Evolutionary conservation across 495 filamentous ascomycete species (phyloP).

Genomic region (Penicillium silybi): DNA sequence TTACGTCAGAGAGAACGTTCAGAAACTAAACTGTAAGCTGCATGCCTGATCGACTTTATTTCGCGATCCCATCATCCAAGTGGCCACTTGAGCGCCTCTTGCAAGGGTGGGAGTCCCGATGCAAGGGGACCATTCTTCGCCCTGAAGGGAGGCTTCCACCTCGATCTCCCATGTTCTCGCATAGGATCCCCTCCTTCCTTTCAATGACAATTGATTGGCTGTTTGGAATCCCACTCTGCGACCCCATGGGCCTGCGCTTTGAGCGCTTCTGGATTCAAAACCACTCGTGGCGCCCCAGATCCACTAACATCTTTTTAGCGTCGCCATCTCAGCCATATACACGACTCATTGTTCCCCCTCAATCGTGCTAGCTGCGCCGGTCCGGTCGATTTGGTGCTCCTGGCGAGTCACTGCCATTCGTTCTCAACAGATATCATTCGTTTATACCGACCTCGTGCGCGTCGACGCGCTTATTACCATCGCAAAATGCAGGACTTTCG

Average conservation of each 20-base stretch:
- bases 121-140: slow-evolving; percentile 23
- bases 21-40: slow-evolving; percentile 17
- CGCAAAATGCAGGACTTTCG: slow-evolving; percentile 22
- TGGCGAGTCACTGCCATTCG: slow-evolving; percentile 15
- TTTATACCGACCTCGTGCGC: slow-evolving; percentile 8
- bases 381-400: slow-evolving; percentile 24
- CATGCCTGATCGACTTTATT: slow-evolving; percentile 10
- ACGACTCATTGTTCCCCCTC: not conserved
- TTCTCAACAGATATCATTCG: slow-evolving; percentile 12
- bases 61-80: slow-evolving; percentile 3
- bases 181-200: slow-evolving; percentile 4
- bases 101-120: slow-evolving; percentile 9
- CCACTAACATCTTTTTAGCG: slow-evolving; percentile 18
- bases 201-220: slow-evolving; percentile 12
- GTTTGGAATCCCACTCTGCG: slow-evolving; percentile 10
- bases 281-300: not conserved
- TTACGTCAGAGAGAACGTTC: slow-evolving; percentile 21
- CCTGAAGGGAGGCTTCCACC: slow-evolving; percentile 12
- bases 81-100: not conserved
- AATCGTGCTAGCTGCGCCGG: slow-evolving; percentile 4
- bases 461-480: slow-evolving; percentile 12
- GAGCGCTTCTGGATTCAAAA: slow-evolving; percentile 2
- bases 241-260: slow-evolving; percentile 1
- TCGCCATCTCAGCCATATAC: not conserved
- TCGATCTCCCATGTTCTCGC: slow-evolving; percentile 12